A percentile compares a stretch with the other conserved stretches of the same genome.
phyloP scores from a whole-genome alignment of 441 rosid genomes.

The Aquilaria agallochum region DNA sequence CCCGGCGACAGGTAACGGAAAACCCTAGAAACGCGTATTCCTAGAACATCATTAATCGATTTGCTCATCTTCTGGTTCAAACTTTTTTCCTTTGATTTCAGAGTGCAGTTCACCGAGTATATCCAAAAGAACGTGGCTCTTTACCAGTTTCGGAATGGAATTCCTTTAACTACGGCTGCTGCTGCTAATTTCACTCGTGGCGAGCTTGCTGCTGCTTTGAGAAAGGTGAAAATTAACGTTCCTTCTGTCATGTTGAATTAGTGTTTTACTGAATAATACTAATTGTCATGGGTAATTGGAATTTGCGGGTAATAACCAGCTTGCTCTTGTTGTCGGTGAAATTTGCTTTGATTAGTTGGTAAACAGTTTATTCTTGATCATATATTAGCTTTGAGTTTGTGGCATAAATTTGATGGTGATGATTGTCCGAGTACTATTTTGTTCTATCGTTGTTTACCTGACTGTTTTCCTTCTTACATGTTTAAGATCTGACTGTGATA shows the following conservation, averaged over 20 bases:
- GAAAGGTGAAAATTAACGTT: constrained; percentile 53
- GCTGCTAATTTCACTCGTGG: constrained; percentile 90
- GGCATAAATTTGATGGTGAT: too few species aligned
- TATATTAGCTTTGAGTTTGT: too few species aligned
- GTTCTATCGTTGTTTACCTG: too few species aligned
- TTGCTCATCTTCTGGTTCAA: neutral
- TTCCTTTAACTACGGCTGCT: constrained; percentile 86
- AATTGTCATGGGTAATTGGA: too few species aligned
- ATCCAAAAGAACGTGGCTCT: constrained; percentile 92
- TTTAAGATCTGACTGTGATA: too few species aligned
- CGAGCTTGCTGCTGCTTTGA: constrained; percentile 91
- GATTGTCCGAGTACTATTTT: too few species aligned
- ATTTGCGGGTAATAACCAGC: too few species aligned
- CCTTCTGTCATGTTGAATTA: neutral
- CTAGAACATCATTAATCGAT: neutral
- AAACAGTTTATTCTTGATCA: too few species aligned
- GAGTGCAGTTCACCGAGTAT: constrained; percentile 88
- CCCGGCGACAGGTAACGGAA: constrained; percentile 77
- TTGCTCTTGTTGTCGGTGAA: too few species aligned
- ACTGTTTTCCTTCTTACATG: too few species aligned
- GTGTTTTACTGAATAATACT: neutral
- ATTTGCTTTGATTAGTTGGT: too few species aligned
- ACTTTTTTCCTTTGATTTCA: constrained; percentile 13
- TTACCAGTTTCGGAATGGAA: constrained; percentile 88
- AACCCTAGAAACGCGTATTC: neutral